Percentiles rank a stretch among this genome's conserved stretches.
These are phyloP conservation scores for Barnettozyma siamensis DNA, from an alignment of 805 yeast genomes.

Conservation along the genomic window DNA sequence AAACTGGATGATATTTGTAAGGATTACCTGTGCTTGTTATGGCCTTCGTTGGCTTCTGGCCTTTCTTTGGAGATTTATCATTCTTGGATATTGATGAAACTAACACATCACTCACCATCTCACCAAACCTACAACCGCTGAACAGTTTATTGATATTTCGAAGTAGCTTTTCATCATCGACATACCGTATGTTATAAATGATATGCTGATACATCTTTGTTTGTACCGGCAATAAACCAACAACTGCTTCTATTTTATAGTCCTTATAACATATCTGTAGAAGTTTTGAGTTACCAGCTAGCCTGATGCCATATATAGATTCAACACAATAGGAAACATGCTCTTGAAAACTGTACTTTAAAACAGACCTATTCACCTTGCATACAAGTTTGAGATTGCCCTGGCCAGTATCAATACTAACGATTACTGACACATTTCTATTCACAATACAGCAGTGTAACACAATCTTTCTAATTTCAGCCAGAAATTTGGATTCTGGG, in stretches of 20 bases:
- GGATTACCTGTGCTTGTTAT: constrained; percentile 30
- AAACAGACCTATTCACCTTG: constrained; percentile 1
- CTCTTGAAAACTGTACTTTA: constrained; percentile 5
- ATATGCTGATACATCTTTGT: constrained; percentile 39
- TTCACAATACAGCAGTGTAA: constrained; percentile 26
- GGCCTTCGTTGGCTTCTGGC: constrained; percentile 17
- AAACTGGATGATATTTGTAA: constrained; percentile 32
- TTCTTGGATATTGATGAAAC: constrained; percentile 12
- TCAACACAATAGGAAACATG: constrained; percentile 17
- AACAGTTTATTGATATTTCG: constrained; percentile 25
- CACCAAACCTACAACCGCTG: constrained; percentile 20
- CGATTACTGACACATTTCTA: constrained; percentile 21
- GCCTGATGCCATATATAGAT: constrained; percentile 28
- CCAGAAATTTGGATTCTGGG: constrained; percentile 22
- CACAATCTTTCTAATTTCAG: constrained; percentile 26
- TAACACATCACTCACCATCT: constrained; percentile 6
- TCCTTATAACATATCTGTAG: constrained; percentile 25
- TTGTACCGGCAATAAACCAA: constrained; percentile 33
- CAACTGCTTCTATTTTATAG: constrained; percentile 30
- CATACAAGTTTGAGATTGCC: constrained; percentile 5
- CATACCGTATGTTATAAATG: constrained; percentile 36
- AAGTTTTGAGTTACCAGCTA: constrained; percentile 22
- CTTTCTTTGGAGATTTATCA: constrained; percentile 20
- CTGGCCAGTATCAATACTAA: not conserved
- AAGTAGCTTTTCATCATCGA: constrained; percentile 11